Conservation (phyloP, 176 grass and related monocot genomes). For the Tillandsia fasciculata region DNA sequence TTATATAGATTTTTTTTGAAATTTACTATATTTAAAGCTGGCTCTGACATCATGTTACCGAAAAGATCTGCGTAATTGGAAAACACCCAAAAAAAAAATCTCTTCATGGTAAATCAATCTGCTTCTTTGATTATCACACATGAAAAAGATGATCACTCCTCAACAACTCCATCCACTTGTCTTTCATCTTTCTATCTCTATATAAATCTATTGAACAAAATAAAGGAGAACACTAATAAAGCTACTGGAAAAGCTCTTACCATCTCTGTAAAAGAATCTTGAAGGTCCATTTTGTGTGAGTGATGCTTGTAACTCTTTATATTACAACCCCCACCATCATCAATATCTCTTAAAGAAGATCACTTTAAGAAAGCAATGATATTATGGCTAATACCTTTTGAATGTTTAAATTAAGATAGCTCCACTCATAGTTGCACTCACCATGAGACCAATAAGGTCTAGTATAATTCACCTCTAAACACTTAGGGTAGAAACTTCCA, state of each 20-base stretch:
- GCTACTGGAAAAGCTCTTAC: neutral
- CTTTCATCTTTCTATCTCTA: neutral
- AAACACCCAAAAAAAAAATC: neutral
- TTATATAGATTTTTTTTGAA: no score
- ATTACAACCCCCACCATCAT: neutral
- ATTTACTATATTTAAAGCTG: no score
- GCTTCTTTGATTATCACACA: neutral
- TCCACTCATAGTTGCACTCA: neutral
- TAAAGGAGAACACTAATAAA: neutral
- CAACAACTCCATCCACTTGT: neutral
- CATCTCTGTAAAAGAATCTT: neutral
- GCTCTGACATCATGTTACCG: no score
- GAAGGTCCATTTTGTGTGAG: neutral
- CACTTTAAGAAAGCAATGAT: conserved; percentile 1
- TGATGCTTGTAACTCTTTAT: neutral
- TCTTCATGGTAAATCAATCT: neutral
- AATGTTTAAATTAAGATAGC: conserved; percentile 2
- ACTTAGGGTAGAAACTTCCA: neutral
- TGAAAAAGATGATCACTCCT: neutral
- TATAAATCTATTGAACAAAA: neutral
- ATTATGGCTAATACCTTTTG: neutral
- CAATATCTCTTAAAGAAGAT: neutral
- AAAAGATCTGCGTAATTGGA: no score
- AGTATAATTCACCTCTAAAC: neutral
- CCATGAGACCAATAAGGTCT: neutral